A percentile compares a stretch with the other conserved stretches of the same genome.
Conservation (phyloP, 2,329 filamentous ascomycete species). For the Aspergillus melleus region DNA sequence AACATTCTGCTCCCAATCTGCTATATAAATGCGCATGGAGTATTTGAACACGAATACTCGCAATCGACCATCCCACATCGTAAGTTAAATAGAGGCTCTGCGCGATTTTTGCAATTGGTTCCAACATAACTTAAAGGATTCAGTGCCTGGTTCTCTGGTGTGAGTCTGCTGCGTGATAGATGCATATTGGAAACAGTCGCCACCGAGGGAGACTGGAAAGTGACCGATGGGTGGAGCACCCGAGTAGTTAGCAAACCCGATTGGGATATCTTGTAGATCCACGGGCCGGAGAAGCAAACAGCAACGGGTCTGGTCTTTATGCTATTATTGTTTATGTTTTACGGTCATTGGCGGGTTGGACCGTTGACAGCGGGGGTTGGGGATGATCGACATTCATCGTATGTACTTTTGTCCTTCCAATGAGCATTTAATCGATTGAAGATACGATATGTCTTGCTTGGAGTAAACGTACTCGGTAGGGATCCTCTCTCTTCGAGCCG, state of each 20-base stretch:
- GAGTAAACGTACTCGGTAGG: background rate
- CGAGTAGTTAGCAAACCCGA: background rate
- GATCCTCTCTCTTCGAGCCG: background rate
- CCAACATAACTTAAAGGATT: background rate
- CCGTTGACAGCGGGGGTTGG: too few species aligned
- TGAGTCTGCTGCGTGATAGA: background rate
- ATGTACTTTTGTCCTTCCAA: too few species aligned
- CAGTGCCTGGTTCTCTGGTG: background rate
- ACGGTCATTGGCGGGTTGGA: background rate
- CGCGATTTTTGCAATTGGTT: background rate
- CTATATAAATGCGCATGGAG: background rate
- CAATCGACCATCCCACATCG: background rate
- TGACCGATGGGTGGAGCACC: background rate
- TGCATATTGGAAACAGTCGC: background rate
- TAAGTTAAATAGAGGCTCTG: background rate
- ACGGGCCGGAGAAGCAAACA: background rate
- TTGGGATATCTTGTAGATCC: background rate
- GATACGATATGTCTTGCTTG: too few species aligned
- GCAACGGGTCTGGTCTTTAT: background rate
- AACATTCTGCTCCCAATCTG: background rate
- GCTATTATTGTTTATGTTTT: background rate
- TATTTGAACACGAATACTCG: background rate
- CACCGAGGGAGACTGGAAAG: background rate
- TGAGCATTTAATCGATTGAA: too few species aligned
- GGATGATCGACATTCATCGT: too few species aligned